Evolutionary conservation across 371 early-diverging fungal species (phyloP), one percentile per base, ranked within the genome.

Genomic region (Apophysomyces ossiformis): DNA sequence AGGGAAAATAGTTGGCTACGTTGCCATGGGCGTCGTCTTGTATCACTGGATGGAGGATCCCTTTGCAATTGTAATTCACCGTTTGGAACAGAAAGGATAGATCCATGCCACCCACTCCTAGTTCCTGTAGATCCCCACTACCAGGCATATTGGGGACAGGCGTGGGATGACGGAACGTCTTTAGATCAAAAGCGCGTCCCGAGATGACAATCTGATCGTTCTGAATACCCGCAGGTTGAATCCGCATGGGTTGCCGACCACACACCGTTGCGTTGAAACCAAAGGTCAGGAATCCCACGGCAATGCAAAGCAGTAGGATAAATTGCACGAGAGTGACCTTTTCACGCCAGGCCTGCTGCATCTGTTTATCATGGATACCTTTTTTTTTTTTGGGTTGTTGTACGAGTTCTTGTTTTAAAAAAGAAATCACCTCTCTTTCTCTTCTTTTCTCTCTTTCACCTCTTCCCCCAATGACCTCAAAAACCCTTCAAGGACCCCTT

Each of bases 301-400:
- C 64, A 6, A 69, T 79, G 74, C 90, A 87, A 47, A 93, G 78
- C 26, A 83, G 57, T 9, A 87, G 63, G 59, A 93, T 93, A 58
- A 95, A 86, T 61, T 89, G 89, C 38, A 90, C 89, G 11, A 95
- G 77, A 0, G 93, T 83, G 1, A 96, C 81, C 69, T 96, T 96
- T 73, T 96, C 96, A 63, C 96, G 87, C 95, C 95, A 95, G n/a
- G 96, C 95, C 74, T 92, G 93, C 63, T 89, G 92, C 74, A 90
- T 85, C 3, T 74, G 72, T 44, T 82, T 75, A 50, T 90, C 93
- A 39, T 76, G 76, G 54, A 81, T 67, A 11, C 81, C 83, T 78
- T 63, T 39, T 37, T 58, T 8, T 37, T 43, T 21, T 41, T 6
- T 50, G n/a, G 7, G 41, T 38, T 47, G 2, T 59, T 16, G 35